Percentiles rank a stretch among this genome's conserved stretches.
Conservation (phyloP, 1,139 yeast genomes). For the Magnusiomyces sp. region DNA sequence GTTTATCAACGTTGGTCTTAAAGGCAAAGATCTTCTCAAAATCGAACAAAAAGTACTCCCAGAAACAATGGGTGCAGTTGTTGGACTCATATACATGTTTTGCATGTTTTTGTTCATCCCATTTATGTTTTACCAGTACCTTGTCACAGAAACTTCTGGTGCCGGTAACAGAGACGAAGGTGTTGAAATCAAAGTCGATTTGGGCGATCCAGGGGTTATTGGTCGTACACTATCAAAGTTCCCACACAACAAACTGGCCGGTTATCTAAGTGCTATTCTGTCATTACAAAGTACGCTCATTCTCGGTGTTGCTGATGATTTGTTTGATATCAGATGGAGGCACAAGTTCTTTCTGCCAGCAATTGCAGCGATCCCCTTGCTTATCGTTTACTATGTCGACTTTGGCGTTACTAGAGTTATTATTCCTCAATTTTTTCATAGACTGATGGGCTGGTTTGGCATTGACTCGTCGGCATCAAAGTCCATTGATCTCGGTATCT, state of each 20-base stretch:
- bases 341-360: constrained; percentile 95
- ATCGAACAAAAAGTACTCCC: constrained; percentile 64
- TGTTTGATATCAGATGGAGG: constrained; percentile 94
- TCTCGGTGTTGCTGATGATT: constrained; percentile 86
- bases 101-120: constrained; percentile 83
- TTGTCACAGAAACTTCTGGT: constrained; percentile 52
- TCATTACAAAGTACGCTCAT: constrained; percentile 78
- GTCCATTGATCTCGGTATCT: constrained; percentile 64
- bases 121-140: constrained; percentile 72
- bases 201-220: constrained; percentile 12
- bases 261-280: constrained; percentile 73
- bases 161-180: constrained; percentile 46
- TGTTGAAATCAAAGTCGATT: constrained; percentile 19
- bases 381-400: constrained; percentile 87
- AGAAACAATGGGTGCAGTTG: constrained; percentile 84
- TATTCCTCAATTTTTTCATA: constrained; percentile 61
- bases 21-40: constrained; percentile 78
- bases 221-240: constrained; percentile 34
- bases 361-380: constrained; percentile 82
- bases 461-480: constrained; percentile 19
- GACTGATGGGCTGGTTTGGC: constrained; percentile 24
- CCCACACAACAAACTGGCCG: constrained; percentile 81
- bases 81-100: constrained; percentile 73
- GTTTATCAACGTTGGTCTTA: constrained; percentile 69
- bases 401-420: constrained; percentile 89